A percentile compares a stretch with the other conserved stretches of the same genome.
phyloP scores from a whole-genome alignment of 202 grass and related monocot species.

The Bolboschoenoplectus hybrid region DNA sequence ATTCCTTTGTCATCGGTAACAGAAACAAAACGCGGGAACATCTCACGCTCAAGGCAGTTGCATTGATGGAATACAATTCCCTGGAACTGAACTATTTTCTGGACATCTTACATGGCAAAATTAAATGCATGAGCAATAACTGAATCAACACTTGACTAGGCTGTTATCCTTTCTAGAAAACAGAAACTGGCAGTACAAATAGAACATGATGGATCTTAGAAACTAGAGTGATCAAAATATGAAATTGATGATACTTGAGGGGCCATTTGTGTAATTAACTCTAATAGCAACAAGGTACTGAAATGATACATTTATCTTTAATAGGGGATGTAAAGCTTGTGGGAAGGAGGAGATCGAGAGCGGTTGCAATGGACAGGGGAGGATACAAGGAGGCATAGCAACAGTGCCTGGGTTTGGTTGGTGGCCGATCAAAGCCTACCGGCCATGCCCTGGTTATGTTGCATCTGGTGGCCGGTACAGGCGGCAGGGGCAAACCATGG shows the following conservation, averaged over 20 bases:
- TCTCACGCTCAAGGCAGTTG: not conserved
- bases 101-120: not conserved
- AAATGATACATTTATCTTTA: not conserved
- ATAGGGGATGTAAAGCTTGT: conserved; percentile 75
- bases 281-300: not conserved
- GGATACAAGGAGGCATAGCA: conserved; percentile 93
- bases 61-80: not conserved
- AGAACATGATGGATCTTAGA: not conserved
- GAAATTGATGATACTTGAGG: not conserved
- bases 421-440: conserved; percentile 95
- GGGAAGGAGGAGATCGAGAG: conserved; percentile 67
- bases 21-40: not conserved
- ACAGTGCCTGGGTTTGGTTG: conserved; percentile 83
- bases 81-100: not conserved
- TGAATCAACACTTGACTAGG: not conserved
- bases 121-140: not conserved
- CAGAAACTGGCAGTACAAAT: not conserved
- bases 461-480: conserved; percentile 80
- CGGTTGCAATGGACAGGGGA: conserved; percentile 86
- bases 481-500: conserved; percentile 85
- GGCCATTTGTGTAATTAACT: not conserved
- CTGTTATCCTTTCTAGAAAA: not conserved
- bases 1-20: not conserved
- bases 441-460: conserved; percentile 80
- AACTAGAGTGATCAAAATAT: not conserved